Base-by-base conservation (phyloP, 2,329 filamentous ascomycete genomes). In the Nannizziopsis barbatae region DNA sequence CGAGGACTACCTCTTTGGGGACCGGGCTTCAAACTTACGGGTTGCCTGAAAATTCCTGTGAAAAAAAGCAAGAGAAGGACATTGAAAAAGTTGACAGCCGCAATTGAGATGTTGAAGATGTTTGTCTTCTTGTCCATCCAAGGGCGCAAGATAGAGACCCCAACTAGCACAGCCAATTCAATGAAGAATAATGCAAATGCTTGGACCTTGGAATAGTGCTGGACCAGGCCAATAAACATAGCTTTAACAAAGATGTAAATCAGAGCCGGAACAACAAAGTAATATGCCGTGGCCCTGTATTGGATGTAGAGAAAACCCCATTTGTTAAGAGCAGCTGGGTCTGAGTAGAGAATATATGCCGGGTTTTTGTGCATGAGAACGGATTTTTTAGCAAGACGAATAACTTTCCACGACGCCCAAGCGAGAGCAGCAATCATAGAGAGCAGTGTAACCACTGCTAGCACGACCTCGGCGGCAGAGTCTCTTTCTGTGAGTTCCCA, bases 111-210 rank as follows among this genome's bases (percentile, higher is more conserved):
- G 71, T 95, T 95, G 76, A 95, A 94, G 42, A 83, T 82, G 67
- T 95, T 96, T 53, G 87, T 95, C 71, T 89, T 90, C 79, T 95
- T 95, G 75, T 95, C 90, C 90, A 96, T 96, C 84, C 87, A 96
- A 14, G 90, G 90, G 52, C 86, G 82, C 56, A 95, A 71, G 47
- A 94, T 82, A 52, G 81, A 84, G 49, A 87, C 81, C 17, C 71
- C 80, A 58, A 95, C 83, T 49, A 96, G 75, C 57, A 84, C 82
- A 45, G 68, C 78, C 1, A 83, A 83, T 67, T 96, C 90, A 49
- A 95, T 80, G 51, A 95, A 73, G 36, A 96, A 73, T 50, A 95
- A 75, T 12, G 82, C 85, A 50, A 95, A 74, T 8, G 87, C 86
- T 67, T 95, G 88, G 15, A 82, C 80, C 3, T 79, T 77, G 30